Base-by-base conservation (phyloP, 1,284 basidiomycete species). In the Pulchroboletus neoregius region DNA sequence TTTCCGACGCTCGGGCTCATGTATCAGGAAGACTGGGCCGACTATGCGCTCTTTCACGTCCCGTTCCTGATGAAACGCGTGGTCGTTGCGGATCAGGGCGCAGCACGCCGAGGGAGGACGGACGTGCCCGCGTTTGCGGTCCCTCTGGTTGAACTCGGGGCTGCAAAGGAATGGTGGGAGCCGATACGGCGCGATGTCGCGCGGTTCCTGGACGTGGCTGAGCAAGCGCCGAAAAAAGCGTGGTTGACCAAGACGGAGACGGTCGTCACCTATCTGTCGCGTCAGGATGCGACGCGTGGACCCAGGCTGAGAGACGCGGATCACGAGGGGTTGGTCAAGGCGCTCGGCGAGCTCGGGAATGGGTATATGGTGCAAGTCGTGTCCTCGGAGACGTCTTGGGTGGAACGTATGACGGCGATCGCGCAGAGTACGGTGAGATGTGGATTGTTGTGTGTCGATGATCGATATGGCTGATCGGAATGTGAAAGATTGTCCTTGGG, bases 21-120 rank as follows among this genome's bases (percentile, higher is more conserved):
- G 64, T 91, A 82, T 62, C 58, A 72, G 12, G 77, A 85, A 52
- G 91, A 93, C 59, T 90, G 86, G 79, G 70, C 74, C 24, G 91
- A 93, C 62, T 82, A 84, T 55, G 72, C 76, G 24, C 72, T 77
- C 47, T 78, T 90, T 56, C 70, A 73, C 16, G 74, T 80, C 23
- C 84, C 90, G 0, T 88, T 82, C 62, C 56, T 92, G 16, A 71
- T 89, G 40, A 85, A 90, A 54, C 81, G 88, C 6, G 71, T 89
- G 8, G 78, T 94, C 16, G 70, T 94, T 32, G 82, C 80, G 1
- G 91, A 94, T 58, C 73, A 84, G 28, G 76, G 76, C 4, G 87
- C 86, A 0, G 82, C 88, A 0, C 74, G 70, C 44, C 71, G 63
- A 22, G 65, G 57, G 4, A 47, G 52, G 66, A 27, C 50, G 37